Percentiles rank a stretch among this genome's conserved stretches.
These are phyloP conservation scores for Salvia splendens DNA, from an alignment of 257 asterid genomes.

Conservation along the genomic window DNA sequence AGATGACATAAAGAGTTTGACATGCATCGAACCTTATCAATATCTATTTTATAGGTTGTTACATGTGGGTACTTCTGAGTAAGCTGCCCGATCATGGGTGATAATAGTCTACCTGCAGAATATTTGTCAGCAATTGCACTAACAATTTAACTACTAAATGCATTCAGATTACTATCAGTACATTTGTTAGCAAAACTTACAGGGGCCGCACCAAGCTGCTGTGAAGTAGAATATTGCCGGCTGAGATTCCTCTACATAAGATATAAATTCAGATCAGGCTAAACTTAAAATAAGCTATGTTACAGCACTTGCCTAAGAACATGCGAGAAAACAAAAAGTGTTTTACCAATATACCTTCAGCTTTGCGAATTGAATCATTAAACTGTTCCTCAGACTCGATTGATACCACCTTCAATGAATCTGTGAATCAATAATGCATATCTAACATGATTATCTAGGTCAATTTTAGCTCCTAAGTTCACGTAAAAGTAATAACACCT, in stretches of 20 bases:
- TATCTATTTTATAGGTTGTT: slow-evolving; percentile 82
- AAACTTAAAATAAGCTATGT: not conserved
- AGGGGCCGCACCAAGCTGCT: slow-evolving; percentile 98
- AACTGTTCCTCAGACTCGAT: slow-evolving; percentile 86
- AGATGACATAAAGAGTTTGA: slow-evolving; percentile 6
- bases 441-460: slow-evolving; percentile 5
- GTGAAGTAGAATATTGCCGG: slow-evolving; percentile 94
- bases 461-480: not conserved
- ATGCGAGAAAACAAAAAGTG: not conserved
- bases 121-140: slow-evolving; percentile 6
- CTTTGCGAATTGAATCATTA: slow-evolving; percentile 68
- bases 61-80: slow-evolving; percentile 91
- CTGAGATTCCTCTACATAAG: slow-evolving; percentile 70
- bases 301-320: not conserved
- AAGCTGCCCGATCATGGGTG: slow-evolving; percentile 79
- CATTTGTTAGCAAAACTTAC: slow-evolving; percentile 49
- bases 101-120: slow-evolving; percentile 69
- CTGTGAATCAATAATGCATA: slow-evolving; percentile 37
- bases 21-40: slow-evolving; percentile 63
- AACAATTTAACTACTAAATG: not conserved
- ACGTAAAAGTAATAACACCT: not conserved
- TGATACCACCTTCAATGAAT: slow-evolving; percentile 63
- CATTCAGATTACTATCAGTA: slow-evolving; percentile 11
- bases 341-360: slow-evolving; percentile 51
- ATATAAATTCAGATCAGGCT: slow-evolving; percentile 19